Conservation (phyloP, 371 early-diverging fungal genomes). For the Basidiobolus meristosporus region DNA sequence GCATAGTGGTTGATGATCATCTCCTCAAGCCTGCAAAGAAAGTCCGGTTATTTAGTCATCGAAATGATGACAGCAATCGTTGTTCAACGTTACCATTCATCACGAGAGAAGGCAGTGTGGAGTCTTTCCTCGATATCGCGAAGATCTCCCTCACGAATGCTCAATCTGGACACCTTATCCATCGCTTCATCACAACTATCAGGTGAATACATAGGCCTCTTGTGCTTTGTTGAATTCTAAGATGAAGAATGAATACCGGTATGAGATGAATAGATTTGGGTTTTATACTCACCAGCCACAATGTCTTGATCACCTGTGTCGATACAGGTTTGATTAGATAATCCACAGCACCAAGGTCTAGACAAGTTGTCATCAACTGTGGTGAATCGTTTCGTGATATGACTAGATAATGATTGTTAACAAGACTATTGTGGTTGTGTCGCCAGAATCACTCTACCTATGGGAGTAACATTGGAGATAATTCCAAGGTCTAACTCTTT, state of each 20-base stretch:
- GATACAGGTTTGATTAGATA: conserved; percentile 6
- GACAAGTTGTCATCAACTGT: conserved; percentile 3
- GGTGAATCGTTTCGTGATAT: conserved; percentile 3
- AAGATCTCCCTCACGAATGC: no score
- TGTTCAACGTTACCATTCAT: conserved; percentile 1
- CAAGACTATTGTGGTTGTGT: background rate
- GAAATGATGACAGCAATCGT: background rate
- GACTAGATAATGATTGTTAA: background rate
- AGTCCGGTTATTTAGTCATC: background rate
- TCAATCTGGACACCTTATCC: no score
- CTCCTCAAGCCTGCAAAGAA: conserved; percentile 3
- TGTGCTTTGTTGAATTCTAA: no score
- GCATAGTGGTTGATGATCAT: conserved; percentile 12
- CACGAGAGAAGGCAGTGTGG: conserved; percentile 1
- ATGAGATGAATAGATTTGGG: no score
- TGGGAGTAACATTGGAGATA: conserved; percentile 4
- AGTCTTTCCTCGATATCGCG: no score
- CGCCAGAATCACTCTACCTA: conserved; percentile 1
- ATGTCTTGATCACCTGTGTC: conserved; percentile 5
- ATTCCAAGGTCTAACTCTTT: conserved; percentile 1
- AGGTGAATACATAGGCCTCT: no score
- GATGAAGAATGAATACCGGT: no score
- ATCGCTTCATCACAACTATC: no score
- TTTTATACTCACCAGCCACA: no score
- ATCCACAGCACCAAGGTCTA: conserved; percentile 5